phyloP scores from a whole-genome alignment of 768 basidiomycete genomes.

The Tulasnella sp. region DNA sequence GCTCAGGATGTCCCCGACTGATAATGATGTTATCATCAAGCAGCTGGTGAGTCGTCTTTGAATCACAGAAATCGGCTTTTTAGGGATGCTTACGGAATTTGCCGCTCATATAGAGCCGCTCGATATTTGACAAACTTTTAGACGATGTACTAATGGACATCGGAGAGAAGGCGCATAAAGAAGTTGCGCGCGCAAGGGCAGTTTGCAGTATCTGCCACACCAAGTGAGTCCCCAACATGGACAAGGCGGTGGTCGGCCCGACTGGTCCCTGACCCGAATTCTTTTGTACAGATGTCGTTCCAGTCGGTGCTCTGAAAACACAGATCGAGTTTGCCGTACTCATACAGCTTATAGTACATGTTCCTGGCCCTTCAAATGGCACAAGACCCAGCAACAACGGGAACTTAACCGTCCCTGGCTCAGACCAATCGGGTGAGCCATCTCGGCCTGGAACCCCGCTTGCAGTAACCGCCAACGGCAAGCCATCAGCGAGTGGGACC shows the following conservation, averaged over 20 bases:
- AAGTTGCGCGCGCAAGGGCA: neutral
- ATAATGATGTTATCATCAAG: neutral
- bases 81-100: neutral
- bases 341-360: neutral
- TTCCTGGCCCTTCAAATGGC: neutral
- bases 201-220: constrained; percentile 25
- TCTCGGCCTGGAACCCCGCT: neutral
- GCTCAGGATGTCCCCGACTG: neutral
- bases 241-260: neutral
- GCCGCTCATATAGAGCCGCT: neutral
- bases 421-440: neutral
- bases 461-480: neutral
- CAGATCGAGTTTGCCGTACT: neutral
- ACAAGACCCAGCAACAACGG: neutral
- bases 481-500: constrained; percentile 1
- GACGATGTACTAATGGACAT: constrained; percentile 25
- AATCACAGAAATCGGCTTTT: neutral
- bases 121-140: constrained; percentile 18
- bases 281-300: constrained; percentile 17
- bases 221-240: neutral
- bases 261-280: too few species aligned
- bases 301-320: neutral
- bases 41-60: neutral
- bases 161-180: constrained; percentile 19
- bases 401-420: neutral